Base-by-base conservation (phyloP, 2,329 filamentous ascomycete species). In the Mycosphaerelloides madeirae region DNA sequence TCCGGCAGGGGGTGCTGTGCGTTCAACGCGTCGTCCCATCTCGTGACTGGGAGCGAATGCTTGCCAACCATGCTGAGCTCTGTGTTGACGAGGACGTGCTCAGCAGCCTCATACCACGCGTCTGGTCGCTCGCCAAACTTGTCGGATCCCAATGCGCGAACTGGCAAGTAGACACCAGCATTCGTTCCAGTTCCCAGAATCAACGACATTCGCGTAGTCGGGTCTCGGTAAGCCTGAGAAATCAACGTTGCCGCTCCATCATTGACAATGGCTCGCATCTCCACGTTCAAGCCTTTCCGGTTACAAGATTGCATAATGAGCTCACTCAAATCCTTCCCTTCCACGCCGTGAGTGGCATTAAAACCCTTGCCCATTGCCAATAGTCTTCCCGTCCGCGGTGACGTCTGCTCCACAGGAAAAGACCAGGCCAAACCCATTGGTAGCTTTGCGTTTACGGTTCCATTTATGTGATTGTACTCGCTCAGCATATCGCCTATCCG, bases 321-420 rank as follows among this genome's bases (percentile, higher is more conserved):
- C 38, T 76, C 71, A 39, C 75, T 76, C 29, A 84, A 65, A 59
- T 84, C 80, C 53, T 77, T 69, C 22, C 79, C 79, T 31, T 79
- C 67, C 3, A 79, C 73, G 19, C 75, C 78, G 49, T 79, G 71
- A 13, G 77, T 79, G 35, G 78, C 80, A 41, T 69, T 67, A 58
- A 83, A 83, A 1, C 80, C 80, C 60, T 84, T 84, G 48, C 80
- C 80, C 80, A 84, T 84, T 13, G 72, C 71, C 41, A 80, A 69
- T 15, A 83, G 65, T 34, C 72, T 73, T 6, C 78, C 80, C 36
- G 70, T 76, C 41, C 74, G 70, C 43, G 73, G 71, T 11, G 78
- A 82, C 4, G 79, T 83, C 65, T 83, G 79, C 63, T 82, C 76
- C 43, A 84, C 73, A 0, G 80, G 80, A 61, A 84, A 83, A 3